These are phyloP conservation scores for Curvularia verruculosa DNA, from an alignment of 2,329 filamentous ascomycete species.

Conservation along the genomic window DNA sequence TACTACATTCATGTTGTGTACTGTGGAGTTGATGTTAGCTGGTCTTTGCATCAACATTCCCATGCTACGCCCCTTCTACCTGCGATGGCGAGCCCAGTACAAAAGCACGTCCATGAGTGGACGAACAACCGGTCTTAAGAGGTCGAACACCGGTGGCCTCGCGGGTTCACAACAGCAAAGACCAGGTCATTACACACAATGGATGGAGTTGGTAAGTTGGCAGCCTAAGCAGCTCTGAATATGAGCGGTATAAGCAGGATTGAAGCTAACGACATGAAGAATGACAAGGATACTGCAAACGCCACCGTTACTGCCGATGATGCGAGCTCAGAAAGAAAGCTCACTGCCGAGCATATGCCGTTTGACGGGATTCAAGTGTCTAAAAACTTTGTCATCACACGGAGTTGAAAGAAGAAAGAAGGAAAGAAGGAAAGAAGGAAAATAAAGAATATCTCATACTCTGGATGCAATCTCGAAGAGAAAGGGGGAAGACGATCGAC, in stretches of 20 bases:
- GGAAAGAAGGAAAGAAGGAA: not conserved
- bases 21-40: slow-evolving; percentile 30
- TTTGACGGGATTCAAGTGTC: slow-evolving; percentile 25
- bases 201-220: slow-evolving; percentile 30
- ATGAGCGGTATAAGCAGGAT: not conserved
- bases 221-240: not conserved
- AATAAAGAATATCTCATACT: not conserved
- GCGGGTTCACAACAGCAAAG: slow-evolving; percentile 10
- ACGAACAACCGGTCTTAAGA: slow-evolving; percentile 10
- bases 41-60: slow-evolving; percentile 34
- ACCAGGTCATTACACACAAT: slow-evolving; percentile 26
- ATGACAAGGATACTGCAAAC: slow-evolving; percentile 26
- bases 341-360: slow-evolving; percentile 18
- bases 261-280: slow-evolving; percentile 15
- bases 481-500: not conserved
- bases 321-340: slow-evolving; percentile 28
- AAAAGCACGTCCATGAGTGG: slow-evolving; percentile 16
- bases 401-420: slow-evolving; percentile 4
- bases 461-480: not conserved
- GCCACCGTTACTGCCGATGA: slow-evolving; percentile 25
- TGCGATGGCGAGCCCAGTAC: slow-evolving; percentile 27
- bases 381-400: slow-evolving; percentile 25
- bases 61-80: slow-evolving; percentile 31
- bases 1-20: slow-evolving; percentile 33
- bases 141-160: slow-evolving; percentile 14